These are phyloP conservation scores for Periconia sp. DNA, from an alignment of 2,329 filamentous ascomycete genomes.

Conservation along the genomic window DNA sequence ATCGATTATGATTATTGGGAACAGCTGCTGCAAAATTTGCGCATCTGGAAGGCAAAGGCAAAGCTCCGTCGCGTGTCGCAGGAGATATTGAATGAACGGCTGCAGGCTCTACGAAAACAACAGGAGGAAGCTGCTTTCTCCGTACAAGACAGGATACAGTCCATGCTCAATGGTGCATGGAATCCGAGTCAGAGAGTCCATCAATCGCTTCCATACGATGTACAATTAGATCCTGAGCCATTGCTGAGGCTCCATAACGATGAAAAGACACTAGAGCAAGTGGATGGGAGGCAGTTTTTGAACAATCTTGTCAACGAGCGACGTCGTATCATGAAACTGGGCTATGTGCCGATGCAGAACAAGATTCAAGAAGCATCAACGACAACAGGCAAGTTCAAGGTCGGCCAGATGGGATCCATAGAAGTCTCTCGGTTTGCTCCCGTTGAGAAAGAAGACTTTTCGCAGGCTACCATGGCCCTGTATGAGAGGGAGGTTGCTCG, in stretches of 20 bases:
- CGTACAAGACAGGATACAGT: slow-evolving; percentile 60
- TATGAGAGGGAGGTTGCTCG: slow-evolving; percentile 93
- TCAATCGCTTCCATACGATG: slow-evolving; percentile 39
- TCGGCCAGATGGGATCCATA: slow-evolving; percentile 54
- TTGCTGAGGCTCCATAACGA: slow-evolving; percentile 67
- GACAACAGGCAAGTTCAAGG: slow-evolving; percentile 36
- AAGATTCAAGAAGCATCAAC: slow-evolving; percentile 33
- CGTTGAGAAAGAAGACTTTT: slow-evolving; percentile 77
- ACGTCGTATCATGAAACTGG: slow-evolving; percentile 66
- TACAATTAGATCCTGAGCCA: slow-evolving; percentile 67
- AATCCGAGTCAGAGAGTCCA: slow-evolving; percentile 6
- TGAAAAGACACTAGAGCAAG: slow-evolving; percentile 65
- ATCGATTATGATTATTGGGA: slow-evolving; percentile 99
- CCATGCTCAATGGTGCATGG: slow-evolving; percentile 42
- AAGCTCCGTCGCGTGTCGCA: slow-evolving; percentile 80
- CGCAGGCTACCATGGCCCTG: slow-evolving; percentile 82
- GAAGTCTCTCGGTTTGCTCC: slow-evolving; percentile 73
- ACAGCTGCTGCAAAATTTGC: slow-evolving; percentile 81
- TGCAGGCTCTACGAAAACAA: slow-evolving; percentile 69
- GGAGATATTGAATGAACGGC: slow-evolving; percentile 72
- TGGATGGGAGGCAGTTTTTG: slow-evolving; percentile 66
- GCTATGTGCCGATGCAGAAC: slow-evolving; percentile 69
- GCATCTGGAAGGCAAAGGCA: slow-evolving; percentile 91
- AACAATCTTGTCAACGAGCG: slow-evolving; percentile 64
- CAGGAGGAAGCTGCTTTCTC: slow-evolving; percentile 70